Percentiles rank a stretch among this genome's conserved stretches.
Conservation (phyloP, 768 basidiomycete genomes). For the Termitomyces sp. region DNA sequence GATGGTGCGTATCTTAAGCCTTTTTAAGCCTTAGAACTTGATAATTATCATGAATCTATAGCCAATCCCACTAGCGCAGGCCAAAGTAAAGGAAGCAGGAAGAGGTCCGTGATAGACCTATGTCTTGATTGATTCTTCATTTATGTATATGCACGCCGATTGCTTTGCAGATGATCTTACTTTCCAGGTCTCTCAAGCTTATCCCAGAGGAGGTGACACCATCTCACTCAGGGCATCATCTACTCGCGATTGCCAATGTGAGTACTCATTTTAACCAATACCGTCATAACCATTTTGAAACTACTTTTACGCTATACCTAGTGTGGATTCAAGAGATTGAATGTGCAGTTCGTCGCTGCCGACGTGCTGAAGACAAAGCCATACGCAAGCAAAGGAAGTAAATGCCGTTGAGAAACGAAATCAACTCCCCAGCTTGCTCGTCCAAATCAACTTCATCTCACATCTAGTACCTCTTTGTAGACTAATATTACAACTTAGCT, state of each 20-base stretch:
- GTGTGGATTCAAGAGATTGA: constrained; percentile 28
- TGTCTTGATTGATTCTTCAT: background rate
- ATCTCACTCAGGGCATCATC: constrained; percentile 40
- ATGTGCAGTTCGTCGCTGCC: constrained; percentile 29
- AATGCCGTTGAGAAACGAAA: background rate
- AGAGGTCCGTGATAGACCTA: constrained; percentile 32
- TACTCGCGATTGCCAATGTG: constrained; percentile 12
- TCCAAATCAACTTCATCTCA: background rate
- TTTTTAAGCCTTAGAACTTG: background rate
- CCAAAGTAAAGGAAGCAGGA: constrained; percentile 49
- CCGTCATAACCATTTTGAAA: background rate
- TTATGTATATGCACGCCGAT: background rate
- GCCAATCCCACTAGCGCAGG: constrained; percentile 74
- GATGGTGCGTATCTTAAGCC: constrained; percentile 45
- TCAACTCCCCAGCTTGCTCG: background rate
- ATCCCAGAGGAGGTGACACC: constrained; percentile 51
- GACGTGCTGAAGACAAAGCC: constrained; percentile 22
- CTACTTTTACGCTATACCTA: background rate
- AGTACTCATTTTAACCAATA: background rate
- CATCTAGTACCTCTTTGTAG: background rate
- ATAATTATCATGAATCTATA: constrained; percentile 20
- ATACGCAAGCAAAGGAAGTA: constrained; percentile 15
- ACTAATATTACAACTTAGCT: background rate
- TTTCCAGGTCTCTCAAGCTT: constrained; percentile 61
- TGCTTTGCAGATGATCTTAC: constrained; percentile 50